phyloP scores from a whole-genome alignment of 2,329 filamentous ascomycete genomes.

The Ophiostoma pallidulum region DNA sequence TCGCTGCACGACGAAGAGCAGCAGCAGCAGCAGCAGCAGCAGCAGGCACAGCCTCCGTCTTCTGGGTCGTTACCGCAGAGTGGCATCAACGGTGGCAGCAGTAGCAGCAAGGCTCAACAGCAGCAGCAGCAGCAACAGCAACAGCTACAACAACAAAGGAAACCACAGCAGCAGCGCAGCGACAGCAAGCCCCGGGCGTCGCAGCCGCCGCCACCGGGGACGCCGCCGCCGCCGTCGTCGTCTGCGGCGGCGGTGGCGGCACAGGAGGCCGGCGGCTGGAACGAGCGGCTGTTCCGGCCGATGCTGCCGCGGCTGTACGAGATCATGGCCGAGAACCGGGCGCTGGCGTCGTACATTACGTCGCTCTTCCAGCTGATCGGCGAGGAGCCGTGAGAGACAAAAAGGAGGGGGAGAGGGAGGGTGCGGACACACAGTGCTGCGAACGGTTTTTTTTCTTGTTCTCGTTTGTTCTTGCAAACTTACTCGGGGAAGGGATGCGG shows the following conservation, averaged over 20 bases:
- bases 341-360: conserved; percentile 34
- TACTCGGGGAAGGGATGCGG: too few species aligned
- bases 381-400: conserved; percentile 16
- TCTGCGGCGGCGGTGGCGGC: conserved; percentile 1
- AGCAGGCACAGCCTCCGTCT: not conserved
- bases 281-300: conserved; percentile 57
- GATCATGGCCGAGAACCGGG: conserved; percentile 59
- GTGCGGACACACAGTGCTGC: not conserved
- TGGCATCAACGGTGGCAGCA: not conserved
- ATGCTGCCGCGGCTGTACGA: conserved; percentile 57
- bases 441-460: not conserved
- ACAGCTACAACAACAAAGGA: too few species aligned
- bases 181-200: not conserved
- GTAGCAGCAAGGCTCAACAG: not conserved
- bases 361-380: conserved; percentile 26
- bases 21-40: not conserved
- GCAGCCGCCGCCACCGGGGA: not conserved
- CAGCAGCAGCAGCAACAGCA: too few species aligned
- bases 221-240: not conserved
- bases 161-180: too few species aligned
- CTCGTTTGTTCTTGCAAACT: too few species aligned
- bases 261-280: conserved; percentile 45
- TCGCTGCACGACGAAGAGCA: conserved; percentile 17
- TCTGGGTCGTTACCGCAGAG: not conserved
- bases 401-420: not conserved